Evolutionary conservation across 2,329 filamentous ascomycete genomes (phyloP).

Genomic region (Botrytis squamosa): DNA sequence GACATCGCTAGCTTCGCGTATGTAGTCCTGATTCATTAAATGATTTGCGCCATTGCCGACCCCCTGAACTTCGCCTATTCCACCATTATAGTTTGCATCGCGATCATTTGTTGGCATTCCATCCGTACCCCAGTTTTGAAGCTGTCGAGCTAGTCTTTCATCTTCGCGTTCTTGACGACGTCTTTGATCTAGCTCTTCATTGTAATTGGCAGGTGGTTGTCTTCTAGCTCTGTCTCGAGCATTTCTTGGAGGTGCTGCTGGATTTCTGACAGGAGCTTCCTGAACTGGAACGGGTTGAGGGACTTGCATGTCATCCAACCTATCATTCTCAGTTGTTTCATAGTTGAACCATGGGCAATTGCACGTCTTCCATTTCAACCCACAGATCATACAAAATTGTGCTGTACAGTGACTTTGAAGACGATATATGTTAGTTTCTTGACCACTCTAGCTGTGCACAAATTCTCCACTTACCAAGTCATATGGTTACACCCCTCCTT

Average conservation of each 20-base stretch:
- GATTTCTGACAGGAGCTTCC: conserved; percentile 25
- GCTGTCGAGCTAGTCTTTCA: conserved; percentile 50
- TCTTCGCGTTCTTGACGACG: conserved; percentile 47
- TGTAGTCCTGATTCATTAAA: conserved; percentile 61
- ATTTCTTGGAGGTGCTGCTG: conserved; percentile 27
- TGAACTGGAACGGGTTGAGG: conserved; percentile 34
- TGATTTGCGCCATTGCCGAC: conserved; percentile 54
- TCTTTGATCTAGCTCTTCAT: conserved; percentile 41
- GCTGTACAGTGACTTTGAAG: conserved; percentile 66
- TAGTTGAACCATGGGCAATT: conserved; percentile 79
- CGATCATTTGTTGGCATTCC: conserved; percentile 25
- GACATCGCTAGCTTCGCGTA: conserved; percentile 41
- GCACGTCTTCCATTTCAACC: conserved; percentile 77
- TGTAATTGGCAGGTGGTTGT: conserved; percentile 35
- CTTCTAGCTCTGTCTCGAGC: conserved; percentile 42
- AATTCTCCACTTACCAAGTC: conserved; percentile 65
- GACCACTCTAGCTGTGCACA: neutral
- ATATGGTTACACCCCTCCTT: conserved; percentile 87
- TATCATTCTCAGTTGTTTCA: conserved; percentile 53
- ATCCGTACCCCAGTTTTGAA: conserved; percentile 46
- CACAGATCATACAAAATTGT: conserved; percentile 86
- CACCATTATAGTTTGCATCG: conserved; percentile 42
- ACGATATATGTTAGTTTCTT: conserved; percentile 26
- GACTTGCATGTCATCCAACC: conserved; percentile 52
- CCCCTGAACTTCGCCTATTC: conserved; percentile 45